Evolutionary conservation across 169 alveolate genomes (phyloP), one percentile per base, ranked within the genome.

Genomic region (Ichthyophthirius multifiliis): DNA sequence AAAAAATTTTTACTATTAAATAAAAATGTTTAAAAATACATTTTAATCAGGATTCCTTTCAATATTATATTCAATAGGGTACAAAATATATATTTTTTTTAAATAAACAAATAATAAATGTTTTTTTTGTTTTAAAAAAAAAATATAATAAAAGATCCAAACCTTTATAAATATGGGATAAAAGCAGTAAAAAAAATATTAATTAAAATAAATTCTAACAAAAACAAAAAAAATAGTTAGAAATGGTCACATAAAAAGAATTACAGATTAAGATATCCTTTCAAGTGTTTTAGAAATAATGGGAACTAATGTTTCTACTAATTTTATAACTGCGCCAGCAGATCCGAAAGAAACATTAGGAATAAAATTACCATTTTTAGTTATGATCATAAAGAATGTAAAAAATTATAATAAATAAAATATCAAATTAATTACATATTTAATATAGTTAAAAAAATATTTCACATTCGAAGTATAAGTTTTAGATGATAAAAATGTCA

Each of bases 391-490:
- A 74, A 97, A 97, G 90, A 96, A 96, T 90, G n/a, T n/a, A n/a
- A n/a, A n/a, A n/a, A n/a, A n/a, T n/a, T n/a, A n/a, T n/a, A n/a
- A n/a, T n/a, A n/a, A n/a, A n/a, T n/a, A n/a, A n/a, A n/a, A n/a
- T n/a, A n/a, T n/a, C n/a, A n/a, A n/a, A n/a, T n/a, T n/a, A n/a
- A n/a, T n/a, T n/a, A n/a, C n/a, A n/a, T n/a, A n/a, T n/a, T n/a
- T n/a, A n/a, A n/a, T n/a, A n/a, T n/a, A n/a, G n/a, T 83, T 95
- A 87, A 95, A 95, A 86, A 97, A 96, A 94, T 97, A 96, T 82
- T 98, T 96, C 93, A 97, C 99, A 27, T 98, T 98, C 73, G 98
- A 97, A 89, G 99, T 98, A 41, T 95, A 96, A 89, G 97, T 98
- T 34, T 87, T 98, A 82, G 99, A 98, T 86, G 99, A 98, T 86